Conservation (phyloP, 1,284 basidiomycete species). For the Apiotrichum sp. region DNA sequence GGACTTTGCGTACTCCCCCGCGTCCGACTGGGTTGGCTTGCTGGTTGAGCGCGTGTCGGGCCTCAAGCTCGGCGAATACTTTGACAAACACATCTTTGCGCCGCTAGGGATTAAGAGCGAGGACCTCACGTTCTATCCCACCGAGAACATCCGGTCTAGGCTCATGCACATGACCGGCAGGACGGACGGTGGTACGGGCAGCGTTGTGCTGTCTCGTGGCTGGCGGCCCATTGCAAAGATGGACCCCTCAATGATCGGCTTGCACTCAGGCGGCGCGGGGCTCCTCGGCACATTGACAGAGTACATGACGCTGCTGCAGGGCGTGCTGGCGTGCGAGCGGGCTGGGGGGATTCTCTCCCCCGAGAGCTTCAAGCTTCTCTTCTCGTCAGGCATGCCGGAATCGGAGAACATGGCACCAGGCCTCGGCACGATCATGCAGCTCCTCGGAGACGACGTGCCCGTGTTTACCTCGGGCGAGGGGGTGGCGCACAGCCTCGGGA, state of each 20-base stretch:
- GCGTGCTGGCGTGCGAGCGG: conserved; percentile 20
- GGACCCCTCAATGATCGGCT: not conserved
- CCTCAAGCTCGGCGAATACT: conserved; percentile 29
- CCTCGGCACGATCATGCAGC: conserved; percentile 2
- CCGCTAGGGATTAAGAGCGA: conserved; percentile 13
- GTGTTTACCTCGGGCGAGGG: conserved; percentile 8
- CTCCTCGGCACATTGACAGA: conserved; percentile 32
- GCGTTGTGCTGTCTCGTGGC: conserved; percentile 20
- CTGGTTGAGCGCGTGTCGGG: conserved; percentile 34
- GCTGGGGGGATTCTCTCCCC: conserved; percentile 17
- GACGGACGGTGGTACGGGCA: conserved; percentile 8
- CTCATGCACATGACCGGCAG: conserved; percentile 17
- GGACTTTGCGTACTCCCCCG: conserved; percentile 25
- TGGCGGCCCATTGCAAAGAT: conserved; percentile 23
- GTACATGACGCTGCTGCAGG: conserved; percentile 29
- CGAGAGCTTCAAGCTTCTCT: conserved; percentile 23
- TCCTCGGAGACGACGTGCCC: conserved; percentile 5
- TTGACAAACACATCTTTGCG: conserved; percentile 10
- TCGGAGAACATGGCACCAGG: conserved; percentile 6
- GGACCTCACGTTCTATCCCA: conserved; percentile 30
- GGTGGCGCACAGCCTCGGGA: conserved; percentile 8
- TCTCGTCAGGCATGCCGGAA: conserved; percentile 11
- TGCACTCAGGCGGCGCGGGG: conserved; percentile 32
- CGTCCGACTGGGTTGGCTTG: conserved; percentile 40
- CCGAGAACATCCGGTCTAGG: conserved; percentile 4